These are phyloP conservation scores for Alternaria gansuensis DNA, from an alignment of 2,329 filamentous ascomycete genomes.

Conservation along the genomic window DNA sequence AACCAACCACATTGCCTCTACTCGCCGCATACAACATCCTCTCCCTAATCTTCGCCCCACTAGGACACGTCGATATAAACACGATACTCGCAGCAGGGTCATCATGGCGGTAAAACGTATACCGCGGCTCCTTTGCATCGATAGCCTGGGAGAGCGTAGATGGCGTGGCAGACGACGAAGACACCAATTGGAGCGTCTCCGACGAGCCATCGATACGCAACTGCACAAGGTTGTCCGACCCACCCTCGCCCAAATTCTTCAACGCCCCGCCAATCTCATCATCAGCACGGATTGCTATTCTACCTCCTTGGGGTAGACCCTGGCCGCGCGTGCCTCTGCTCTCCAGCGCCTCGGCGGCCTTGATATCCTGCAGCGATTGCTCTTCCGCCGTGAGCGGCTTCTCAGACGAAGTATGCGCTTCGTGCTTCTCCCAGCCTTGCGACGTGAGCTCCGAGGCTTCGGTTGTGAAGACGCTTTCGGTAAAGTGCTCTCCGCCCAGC, in stretches of 20 bases:
- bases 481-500: conserved; percentile 79
- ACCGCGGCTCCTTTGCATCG: conserved; percentile 74
- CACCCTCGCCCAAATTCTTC: conserved; percentile 63
- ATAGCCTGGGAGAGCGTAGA: conserved; percentile 68
- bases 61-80: conserved; percentile 85
- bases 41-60: conserved; percentile 77
- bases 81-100: conserved; percentile 67
- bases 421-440: conserved; percentile 75
- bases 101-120: conserved; percentile 79
- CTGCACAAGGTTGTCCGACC: conserved; percentile 65
- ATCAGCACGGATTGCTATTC: conserved; percentile 63
- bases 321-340: conserved; percentile 71
- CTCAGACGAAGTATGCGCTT: conserved; percentile 67
- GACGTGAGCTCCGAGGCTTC: conserved; percentile 72
- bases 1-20: conserved; percentile 66
- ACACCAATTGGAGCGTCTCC: conserved; percentile 74
- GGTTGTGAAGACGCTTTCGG: conserved; percentile 78
- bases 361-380: conserved; percentile 73
- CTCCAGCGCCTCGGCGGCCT: conserved; percentile 77
- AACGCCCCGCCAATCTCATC: conserved; percentile 72
- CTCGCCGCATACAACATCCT: conserved; percentile 82
- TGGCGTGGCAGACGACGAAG: conserved; percentile 63
- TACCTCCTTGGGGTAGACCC: conserved; percentile 44
- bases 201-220: conserved; percentile 76
- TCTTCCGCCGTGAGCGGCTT: conserved; percentile 84